Percentiles rank a stretch among this genome's conserved stretches.
Conservation (phyloP, 202 grass and related monocot genomes). For the Panicum virgatum region DNA sequence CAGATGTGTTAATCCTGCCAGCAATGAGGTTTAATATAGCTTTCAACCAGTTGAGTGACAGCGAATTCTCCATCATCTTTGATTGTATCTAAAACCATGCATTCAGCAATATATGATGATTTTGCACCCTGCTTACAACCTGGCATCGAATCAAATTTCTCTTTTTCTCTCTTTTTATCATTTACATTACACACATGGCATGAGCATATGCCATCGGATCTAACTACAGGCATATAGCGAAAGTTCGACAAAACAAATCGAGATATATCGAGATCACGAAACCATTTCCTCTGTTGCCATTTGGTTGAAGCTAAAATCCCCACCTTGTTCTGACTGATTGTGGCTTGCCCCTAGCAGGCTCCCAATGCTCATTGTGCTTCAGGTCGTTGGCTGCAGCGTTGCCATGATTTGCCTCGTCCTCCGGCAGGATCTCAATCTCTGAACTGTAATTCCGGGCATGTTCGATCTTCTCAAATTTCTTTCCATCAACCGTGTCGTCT, state of each 20-base stretch:
- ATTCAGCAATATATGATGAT: neutral
- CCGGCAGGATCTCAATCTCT: slow-evolving; percentile 31
- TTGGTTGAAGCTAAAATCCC: slow-evolving; percentile 11
- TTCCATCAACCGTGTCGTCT: neutral
- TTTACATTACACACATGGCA: slow-evolving; percentile 9
- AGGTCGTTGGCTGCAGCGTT: neutral
- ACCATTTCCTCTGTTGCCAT: slow-evolving; percentile 3
- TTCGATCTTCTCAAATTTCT: neutral
- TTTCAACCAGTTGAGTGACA: neutral
- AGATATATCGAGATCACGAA: slow-evolving; percentile 29
- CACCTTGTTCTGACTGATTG: slow-evolving; percentile 47
- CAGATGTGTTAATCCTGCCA: neutral
- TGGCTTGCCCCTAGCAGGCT: slow-evolving; percentile 29
- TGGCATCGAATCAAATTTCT: slow-evolving; percentile 1
- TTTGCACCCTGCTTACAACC: neutral
- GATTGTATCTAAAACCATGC: neutral
- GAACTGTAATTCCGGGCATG: slow-evolving; percentile 10
- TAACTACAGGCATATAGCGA: neutral
- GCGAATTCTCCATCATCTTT: neutral
- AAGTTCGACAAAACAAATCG: neutral
- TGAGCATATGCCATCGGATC: neutral
- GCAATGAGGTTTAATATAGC: slow-evolving; percentile 5
- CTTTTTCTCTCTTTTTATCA: neutral
- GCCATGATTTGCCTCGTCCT: neutral
- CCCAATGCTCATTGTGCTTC: neutral